phyloP scores from a whole-genome alignment of 208 protist species.

The Crithidia thermophila region DNA sequence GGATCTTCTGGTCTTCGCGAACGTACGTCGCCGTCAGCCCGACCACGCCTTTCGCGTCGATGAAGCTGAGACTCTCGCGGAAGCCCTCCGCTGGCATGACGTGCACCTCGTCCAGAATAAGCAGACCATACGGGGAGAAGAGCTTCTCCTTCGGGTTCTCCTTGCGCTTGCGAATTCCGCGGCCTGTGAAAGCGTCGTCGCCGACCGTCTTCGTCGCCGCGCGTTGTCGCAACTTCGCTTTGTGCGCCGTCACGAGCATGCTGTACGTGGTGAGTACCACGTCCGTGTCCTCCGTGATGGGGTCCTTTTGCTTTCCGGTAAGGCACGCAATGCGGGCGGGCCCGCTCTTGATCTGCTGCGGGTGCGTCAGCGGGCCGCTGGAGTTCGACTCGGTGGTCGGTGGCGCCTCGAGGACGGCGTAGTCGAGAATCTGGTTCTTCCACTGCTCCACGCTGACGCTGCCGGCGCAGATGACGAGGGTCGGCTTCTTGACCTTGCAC shows the following conservation, averaged over 20 bases:
- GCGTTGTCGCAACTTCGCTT: constrained; percentile 42
- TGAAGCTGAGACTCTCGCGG: constrained; percentile 90
- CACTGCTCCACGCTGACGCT: constrained; percentile 98
- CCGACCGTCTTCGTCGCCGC: constrained; percentile 6
- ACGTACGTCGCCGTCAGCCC: constrained; percentile 98
- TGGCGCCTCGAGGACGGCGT: constrained; percentile 67
- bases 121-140: constrained; percentile 76
- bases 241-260: constrained; percentile 96
- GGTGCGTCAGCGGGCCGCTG: neutral
- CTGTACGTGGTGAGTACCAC: constrained; percentile 99
- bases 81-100: constrained; percentile 98
- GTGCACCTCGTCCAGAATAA: constrained; percentile 97
- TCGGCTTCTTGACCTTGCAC: constrained; percentile 95
- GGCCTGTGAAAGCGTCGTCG: constrained; percentile 16
- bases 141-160: constrained; percentile 82
- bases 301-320: constrained; percentile 93
- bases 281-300: constrained; percentile 84
- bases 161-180: constrained; percentile 43
- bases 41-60: constrained; percentile 97
- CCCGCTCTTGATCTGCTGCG: constrained; percentile 34
- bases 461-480: constrained; percentile 95
- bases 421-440: constrained; percentile 95
- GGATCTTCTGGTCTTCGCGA: constrained; percentile 98
- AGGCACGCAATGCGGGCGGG: constrained; percentile 88
- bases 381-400: neutral